Conservation (phyloP, 2,329 filamentous ascomycete species). For the Rutstroemia sp. region DNA sequence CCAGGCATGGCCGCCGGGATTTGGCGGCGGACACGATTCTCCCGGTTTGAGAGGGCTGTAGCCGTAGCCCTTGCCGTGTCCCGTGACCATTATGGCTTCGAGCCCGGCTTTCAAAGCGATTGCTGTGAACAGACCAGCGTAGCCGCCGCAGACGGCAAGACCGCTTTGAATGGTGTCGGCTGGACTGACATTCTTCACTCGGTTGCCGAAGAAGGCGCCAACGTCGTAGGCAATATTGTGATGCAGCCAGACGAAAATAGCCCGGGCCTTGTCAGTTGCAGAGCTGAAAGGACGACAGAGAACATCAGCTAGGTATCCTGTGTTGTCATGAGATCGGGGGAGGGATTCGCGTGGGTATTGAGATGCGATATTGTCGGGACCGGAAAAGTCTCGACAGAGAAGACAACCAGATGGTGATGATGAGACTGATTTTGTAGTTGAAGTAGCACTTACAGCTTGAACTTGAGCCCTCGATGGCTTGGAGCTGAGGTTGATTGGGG, state of each 20-base stretch:
- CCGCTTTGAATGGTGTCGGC: slow-evolving; percentile 69
- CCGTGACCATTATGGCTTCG: slow-evolving; percentile 64
- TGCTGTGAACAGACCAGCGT: slow-evolving; percentile 72
- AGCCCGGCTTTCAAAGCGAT: slow-evolving; percentile 75
- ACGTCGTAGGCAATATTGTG: slow-evolving; percentile 87
- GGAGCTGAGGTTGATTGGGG: slow-evolving; percentile 25
- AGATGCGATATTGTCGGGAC: slow-evolving; percentile 68
- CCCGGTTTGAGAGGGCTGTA: slow-evolving; percentile 56
- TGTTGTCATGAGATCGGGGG: slow-evolving; percentile 50
- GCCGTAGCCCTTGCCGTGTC: slow-evolving; percentile 83
- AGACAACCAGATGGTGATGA: slow-evolving; percentile 50
- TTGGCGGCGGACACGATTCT: slow-evolving; percentile 55
- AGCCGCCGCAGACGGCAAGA: slow-evolving; percentile 85
- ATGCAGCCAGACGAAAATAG: slow-evolving; percentile 92
- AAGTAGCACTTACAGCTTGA: slow-evolving; percentile 32
- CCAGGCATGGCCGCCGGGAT: slow-evolving; percentile 73
- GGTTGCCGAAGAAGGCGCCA: slow-evolving; percentile 67
- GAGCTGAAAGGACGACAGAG: slow-evolving; percentile 76
- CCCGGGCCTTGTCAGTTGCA: slow-evolving; percentile 81
- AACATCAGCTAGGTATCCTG: slow-evolving; percentile 68
- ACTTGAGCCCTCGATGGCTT: slow-evolving; percentile 39
- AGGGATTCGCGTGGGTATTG: slow-evolving; percentile 67
- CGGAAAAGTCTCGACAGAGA: slow-evolving; percentile 81
- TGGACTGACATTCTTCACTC: slow-evolving; percentile 59
- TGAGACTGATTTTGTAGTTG: slow-evolving; percentile 17